Conservation (phyloP, 805 yeast genomes). For the Spencermartinsiella europaea region DNA sequence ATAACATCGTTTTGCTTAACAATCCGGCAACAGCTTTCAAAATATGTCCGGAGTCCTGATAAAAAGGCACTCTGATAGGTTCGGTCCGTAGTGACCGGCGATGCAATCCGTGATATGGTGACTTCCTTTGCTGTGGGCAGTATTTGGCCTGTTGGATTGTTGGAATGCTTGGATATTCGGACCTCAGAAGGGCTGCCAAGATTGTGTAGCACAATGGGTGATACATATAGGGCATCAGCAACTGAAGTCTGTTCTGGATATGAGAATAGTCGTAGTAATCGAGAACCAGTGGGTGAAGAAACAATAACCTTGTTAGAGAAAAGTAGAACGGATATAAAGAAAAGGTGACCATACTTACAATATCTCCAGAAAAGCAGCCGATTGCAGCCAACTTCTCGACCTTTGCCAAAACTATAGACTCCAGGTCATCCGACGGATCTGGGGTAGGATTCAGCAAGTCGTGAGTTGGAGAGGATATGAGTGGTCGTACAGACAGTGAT, state of each 20-base stretch:
- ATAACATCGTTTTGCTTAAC: conserved; percentile 63
- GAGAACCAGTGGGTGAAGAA: conserved; percentile 7
- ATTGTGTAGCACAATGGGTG: conserved; percentile 58
- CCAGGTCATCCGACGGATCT: conserved; percentile 39
- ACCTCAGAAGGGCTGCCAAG: conserved; percentile 36
- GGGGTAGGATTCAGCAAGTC: conserved; percentile 21
- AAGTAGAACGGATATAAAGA: background rate
- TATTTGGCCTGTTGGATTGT: conserved; percentile 40
- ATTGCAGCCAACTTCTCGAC: conserved; percentile 48
- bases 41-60: conserved; percentile 54
- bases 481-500: conserved; percentile 2
- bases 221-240: conserved; percentile 42
- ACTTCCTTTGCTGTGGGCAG: conserved; percentile 48
- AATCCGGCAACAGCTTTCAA: conserved; percentile 54
- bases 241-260: conserved; percentile 59
- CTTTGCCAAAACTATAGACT: conserved; percentile 42
- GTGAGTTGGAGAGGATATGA: conserved; percentile 9
- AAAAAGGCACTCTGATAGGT: conserved; percentile 57
- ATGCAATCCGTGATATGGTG: conserved; percentile 60
- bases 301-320: conserved; percentile 9
- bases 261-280: conserved; percentile 47
- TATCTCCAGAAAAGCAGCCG: conserved; percentile 67
- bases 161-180: conserved; percentile 29
- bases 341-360: conserved; percentile 40
- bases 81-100: conserved; percentile 63